Percentiles rank a stretch among this genome's conserved stretches.
Conservation (phyloP, 805 yeast species). For the Saccharomycodes ludwigii region DNA sequence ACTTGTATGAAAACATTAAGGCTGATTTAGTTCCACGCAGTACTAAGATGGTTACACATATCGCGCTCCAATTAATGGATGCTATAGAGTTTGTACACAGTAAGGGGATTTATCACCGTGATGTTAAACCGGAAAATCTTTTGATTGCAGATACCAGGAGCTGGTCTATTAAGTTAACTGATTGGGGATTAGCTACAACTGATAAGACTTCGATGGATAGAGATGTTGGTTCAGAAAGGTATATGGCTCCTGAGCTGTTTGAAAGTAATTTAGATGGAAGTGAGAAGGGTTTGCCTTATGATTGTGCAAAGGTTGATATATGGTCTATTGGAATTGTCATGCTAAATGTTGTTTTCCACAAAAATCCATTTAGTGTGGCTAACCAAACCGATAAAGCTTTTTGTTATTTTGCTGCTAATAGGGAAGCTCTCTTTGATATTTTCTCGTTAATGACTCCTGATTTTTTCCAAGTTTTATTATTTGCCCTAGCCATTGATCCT, state of each 20-base stretch:
- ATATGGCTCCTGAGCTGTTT: conserved; percentile 90
- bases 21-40: conserved; percentile 43
- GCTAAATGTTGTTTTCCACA: conserved; percentile 74
- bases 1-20: conserved; percentile 69
- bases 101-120: conserved; percentile 66
- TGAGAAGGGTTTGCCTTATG: conserved; percentile 41
- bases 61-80: conserved; percentile 50
- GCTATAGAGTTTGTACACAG: conserved; percentile 70
- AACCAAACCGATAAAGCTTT: conserved; percentile 71
- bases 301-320: conserved; percentile 71
- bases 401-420: conserved; percentile 70
- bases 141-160: conserved; percentile 37
- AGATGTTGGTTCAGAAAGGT: conserved; percentile 81
- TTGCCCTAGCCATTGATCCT: conserved; percentile 75
- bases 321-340: conserved; percentile 86
- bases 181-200: conserved; percentile 62
- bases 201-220: conserved; percentile 48
- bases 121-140: conserved; percentile 70
- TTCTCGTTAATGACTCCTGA: conserved; percentile 84
- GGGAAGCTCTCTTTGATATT: conserved; percentile 85
- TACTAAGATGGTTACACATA: conserved; percentile 34
- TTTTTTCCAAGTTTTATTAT: conserved; percentile 71
- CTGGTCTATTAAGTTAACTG: conserved; percentile 53
- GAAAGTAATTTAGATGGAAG: conserved; percentile 32
- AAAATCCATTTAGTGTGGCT: conserved; percentile 78